A percentile compares a stretch with the other conserved stretches of the same genome.
phyloP scores from a whole-genome alignment of 2,329 filamentous ascomycete species.

The Emmonsiellopsis sp. region DNA sequence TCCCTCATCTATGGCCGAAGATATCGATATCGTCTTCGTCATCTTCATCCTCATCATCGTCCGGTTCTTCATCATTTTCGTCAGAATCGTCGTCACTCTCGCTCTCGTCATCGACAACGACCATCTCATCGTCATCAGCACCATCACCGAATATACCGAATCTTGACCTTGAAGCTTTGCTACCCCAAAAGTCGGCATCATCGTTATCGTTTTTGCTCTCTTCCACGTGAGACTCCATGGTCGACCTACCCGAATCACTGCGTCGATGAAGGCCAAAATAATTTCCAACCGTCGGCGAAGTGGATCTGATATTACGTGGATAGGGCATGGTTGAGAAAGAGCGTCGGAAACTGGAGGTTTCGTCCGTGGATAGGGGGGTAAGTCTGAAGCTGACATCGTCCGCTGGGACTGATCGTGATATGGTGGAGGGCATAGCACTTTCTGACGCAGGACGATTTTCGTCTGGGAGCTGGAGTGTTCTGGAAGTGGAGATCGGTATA shows the following conservation, averaged over 20 bases:
- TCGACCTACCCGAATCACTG: conserved; percentile 20
- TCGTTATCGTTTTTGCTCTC: conserved; percentile 22
- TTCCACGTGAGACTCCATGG: not conserved
- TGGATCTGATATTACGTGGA: conserved; percentile 26
- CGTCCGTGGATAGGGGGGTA: conserved; percentile 12
- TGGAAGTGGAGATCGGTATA: conserved; percentile 12
- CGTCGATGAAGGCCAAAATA: conserved; percentile 36
- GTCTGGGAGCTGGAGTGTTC: conserved; percentile 22
- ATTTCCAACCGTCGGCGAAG: conserved; percentile 36
- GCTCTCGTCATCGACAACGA: conserved; percentile 25
- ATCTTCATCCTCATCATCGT: conserved; percentile 29
- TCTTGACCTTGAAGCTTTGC: conserved; percentile 33
- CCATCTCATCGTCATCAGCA: conserved; percentile 16
- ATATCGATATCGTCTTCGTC: conserved; percentile 45
- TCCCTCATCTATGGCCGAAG: conserved; percentile 42
- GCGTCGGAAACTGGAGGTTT: conserved; percentile 15
- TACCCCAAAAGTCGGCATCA: conserved; percentile 49
- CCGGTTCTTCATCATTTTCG: conserved; percentile 41
- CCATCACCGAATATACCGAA: conserved; percentile 27
- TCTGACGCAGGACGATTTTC: conserved; percentile 17
- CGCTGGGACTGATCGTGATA: conserved; percentile 18
- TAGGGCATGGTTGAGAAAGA: conserved; percentile 26
- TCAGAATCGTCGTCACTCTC: conserved; percentile 31
- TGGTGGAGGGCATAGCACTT: conserved; percentile 18
- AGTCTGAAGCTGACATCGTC: conserved; percentile 13